Conservation (phyloP, 805 yeast genomes). For the Lipomyces chichibuensis region DNA sequence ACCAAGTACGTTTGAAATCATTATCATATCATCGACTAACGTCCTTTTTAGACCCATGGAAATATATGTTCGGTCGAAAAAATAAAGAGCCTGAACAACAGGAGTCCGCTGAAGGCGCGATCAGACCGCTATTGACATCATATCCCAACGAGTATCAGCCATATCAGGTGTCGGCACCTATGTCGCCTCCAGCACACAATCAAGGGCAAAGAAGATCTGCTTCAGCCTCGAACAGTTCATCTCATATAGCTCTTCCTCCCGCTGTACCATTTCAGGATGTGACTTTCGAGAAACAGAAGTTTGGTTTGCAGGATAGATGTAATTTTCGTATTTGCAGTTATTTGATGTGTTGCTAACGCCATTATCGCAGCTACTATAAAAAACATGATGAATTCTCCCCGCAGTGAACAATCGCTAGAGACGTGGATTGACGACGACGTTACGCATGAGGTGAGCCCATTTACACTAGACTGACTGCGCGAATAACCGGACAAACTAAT, state of each 20-base stretch:
- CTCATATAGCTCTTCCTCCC: background rate
- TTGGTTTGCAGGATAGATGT: background rate
- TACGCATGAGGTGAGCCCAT: background rate
- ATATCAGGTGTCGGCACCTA: background rate
- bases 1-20: background rate
- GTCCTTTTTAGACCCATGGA: background rate
- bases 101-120: background rate
- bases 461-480: background rate
- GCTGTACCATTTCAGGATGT: background rate
- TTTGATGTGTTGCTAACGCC: background rate
- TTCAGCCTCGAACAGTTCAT: background rate
- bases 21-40: constrained; percentile 5
- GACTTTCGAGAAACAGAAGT: background rate
- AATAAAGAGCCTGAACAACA: constrained; percentile 3
- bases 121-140: background rate
- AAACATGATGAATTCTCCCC: background rate
- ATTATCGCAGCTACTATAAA: background rate
- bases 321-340: background rate
- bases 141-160: background rate
- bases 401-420: background rate
- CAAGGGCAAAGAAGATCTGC: background rate
- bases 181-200: background rate
- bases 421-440: constrained; percentile 8
- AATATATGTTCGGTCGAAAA: constrained; percentile 16
- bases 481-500: background rate